Conservation (phyloP, 176 grass and related monocot genomes). For the Oryza nivara region DNA sequence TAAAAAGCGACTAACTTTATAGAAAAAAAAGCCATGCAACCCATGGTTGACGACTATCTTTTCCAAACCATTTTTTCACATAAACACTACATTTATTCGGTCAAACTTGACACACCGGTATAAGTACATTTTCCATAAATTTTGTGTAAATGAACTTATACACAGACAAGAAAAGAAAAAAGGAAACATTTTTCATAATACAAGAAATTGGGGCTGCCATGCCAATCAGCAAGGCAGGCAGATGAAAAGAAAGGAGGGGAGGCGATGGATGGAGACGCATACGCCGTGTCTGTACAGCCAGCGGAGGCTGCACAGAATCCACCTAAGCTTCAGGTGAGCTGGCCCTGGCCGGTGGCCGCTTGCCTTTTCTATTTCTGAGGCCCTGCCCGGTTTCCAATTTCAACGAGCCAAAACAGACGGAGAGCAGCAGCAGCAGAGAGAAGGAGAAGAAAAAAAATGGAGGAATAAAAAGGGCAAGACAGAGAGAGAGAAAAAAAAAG, state of each 20-base stretch:
- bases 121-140: no score
- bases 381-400: slow-evolving; percentile 50
- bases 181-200: neutral
- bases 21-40: neutral
- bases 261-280: slow-evolving; percentile 16
- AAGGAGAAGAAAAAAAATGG: neutral
- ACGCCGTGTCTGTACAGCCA: slow-evolving; percentile 8
- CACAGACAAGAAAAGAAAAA: neutral
- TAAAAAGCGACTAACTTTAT: neutral
- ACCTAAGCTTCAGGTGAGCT: slow-evolving; percentile 51
- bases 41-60: neutral
- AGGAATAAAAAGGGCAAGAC: slow-evolving; percentile 45
- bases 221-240: slow-evolving; percentile 13
- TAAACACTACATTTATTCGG: neutral
- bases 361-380: slow-evolving; percentile 52
- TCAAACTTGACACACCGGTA: neutral
- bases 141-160: neutral
- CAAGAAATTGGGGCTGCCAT: neutral
- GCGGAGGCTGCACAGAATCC: slow-evolving; percentile 3
- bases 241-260: slow-evolving; percentile 4
- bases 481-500: neutral
- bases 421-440: neutral
- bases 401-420: slow-evolving; percentile 57
- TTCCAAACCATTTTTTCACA: neutral
- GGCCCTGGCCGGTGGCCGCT: slow-evolving; percentile 56